Conservation (phyloP, 2,329 filamentous ascomycete genomes). For the Botryotinia convoluta region DNA sequence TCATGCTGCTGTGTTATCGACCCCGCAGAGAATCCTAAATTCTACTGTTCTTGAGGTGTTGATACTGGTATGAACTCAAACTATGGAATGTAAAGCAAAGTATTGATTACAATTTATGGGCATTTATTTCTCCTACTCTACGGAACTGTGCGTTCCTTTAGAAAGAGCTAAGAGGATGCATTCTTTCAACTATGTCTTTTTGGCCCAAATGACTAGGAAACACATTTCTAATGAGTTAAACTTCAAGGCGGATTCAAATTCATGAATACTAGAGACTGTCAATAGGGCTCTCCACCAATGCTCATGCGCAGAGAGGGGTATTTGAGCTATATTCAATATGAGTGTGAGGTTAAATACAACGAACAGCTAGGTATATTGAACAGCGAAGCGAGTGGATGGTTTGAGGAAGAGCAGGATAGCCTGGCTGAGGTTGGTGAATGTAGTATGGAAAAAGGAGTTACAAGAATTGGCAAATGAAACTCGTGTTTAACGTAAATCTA, state of each 20-base stretch:
- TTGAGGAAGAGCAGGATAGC: background rate
- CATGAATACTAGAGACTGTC: background rate
- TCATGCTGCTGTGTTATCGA: no score
- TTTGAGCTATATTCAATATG: no score
- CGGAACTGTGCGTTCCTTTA: background rate
- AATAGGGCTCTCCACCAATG: no score
- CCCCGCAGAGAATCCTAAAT: background rate
- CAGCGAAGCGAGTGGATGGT: background rate
- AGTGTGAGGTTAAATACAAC: no score
- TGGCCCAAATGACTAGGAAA: background rate
- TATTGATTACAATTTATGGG: background rate
- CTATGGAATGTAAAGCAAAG: background rate
- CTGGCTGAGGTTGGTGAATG: background rate
- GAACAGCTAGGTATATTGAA: background rate
- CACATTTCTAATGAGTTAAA: background rate
- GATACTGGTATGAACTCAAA: background rate
- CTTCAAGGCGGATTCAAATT: background rate
- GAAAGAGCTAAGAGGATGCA: background rate
- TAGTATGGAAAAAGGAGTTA: background rate
- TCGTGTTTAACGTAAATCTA: background rate
- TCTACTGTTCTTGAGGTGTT: background rate
- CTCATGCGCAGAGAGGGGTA: no score
- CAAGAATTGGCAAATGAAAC: background rate
- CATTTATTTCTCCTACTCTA: background rate
- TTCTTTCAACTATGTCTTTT: background rate